These are phyloP conservation scores for Alternaria ethzedia DNA, from an alignment of 2,329 filamentous ascomycete species.

Conservation along the genomic window DNA sequence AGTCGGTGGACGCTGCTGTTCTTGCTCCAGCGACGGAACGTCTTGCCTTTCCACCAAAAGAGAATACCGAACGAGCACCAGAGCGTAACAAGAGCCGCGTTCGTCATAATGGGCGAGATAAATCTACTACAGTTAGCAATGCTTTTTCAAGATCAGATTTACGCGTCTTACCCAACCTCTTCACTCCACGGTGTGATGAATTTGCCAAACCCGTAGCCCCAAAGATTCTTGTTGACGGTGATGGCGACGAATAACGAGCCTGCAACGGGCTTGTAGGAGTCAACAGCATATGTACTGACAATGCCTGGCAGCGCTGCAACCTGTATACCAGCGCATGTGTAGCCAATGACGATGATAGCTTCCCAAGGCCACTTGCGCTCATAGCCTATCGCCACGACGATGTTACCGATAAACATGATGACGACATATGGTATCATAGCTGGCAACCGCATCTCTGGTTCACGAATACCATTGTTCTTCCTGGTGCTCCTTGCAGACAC, in stretches of 20 bases:
- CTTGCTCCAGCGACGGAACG: slow-evolving; percentile 61
- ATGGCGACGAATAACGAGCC: slow-evolving; percentile 66
- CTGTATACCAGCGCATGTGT: slow-evolving; percentile 63
- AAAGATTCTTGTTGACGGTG: slow-evolving; percentile 69
- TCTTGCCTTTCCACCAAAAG: slow-evolving; percentile 66
- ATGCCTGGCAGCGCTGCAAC: slow-evolving; percentile 67
- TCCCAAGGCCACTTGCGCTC: slow-evolving; percentile 61
- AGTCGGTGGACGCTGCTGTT: slow-evolving; percentile 61
- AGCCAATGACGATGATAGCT: slow-evolving; percentile 65
- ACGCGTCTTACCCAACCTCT: slow-evolving; percentile 50
- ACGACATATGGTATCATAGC: slow-evolving; percentile 64
- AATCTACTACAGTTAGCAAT: slow-evolving; percentile 33
- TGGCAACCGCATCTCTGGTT: slow-evolving; percentile 65
- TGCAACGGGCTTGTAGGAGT: slow-evolving; percentile 68
- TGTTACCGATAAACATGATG: slow-evolving; percentile 64
- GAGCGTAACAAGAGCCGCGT: slow-evolving; percentile 60
- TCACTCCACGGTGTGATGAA: slow-evolving; percentile 62
- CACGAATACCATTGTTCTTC: slow-evolving; percentile 62
- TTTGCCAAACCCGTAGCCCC: slow-evolving; percentile 66
- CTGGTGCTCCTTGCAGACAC: slow-evolving; percentile 61
- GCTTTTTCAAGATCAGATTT: background rate
- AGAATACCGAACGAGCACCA: slow-evolving; percentile 62
- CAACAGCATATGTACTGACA: slow-evolving; percentile 64
- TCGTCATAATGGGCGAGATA: slow-evolving; percentile 66
- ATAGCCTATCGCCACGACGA: slow-evolving; percentile 62